Conservation (phyloP, 768 basidiomycete genomes). For the Porpolomopsis calyptriformis region DNA sequence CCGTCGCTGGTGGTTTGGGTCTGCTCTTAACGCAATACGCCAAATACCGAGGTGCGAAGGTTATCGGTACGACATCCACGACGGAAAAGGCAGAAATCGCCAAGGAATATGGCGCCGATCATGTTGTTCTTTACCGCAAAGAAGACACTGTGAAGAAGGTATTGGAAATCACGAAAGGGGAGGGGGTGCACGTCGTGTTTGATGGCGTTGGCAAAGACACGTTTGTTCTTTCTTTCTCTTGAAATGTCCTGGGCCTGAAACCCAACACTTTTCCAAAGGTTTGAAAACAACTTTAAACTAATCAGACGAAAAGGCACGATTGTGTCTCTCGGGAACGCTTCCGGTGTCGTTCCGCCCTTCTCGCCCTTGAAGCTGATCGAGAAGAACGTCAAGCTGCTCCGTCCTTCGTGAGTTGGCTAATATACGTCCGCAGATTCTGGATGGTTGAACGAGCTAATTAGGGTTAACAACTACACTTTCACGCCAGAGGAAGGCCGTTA, state of each 20-base stretch:
- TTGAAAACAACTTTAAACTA: conserved; percentile 72
- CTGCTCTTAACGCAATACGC: conserved; percentile 59
- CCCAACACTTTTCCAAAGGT: conserved; percentile 28
- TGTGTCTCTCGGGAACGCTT: conserved; percentile 87
- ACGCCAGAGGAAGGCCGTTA: conserved; percentile 62
- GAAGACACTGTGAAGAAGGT: conserved; percentile 70
- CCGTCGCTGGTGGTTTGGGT: conserved; percentile 85
- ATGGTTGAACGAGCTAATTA: conserved; percentile 26
- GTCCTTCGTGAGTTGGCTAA: conserved; percentile 51
- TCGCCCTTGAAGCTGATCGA: conserved; percentile 58
- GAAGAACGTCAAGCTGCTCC: conserved; percentile 73
- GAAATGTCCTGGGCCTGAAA: neutral
- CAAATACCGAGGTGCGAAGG: conserved; percentile 66
- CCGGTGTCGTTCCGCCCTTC: conserved; percentile 72
- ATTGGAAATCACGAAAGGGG: conserved; percentile 62
- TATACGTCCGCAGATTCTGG: neutral
- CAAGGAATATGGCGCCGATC: conserved; percentile 67
- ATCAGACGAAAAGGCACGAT: conserved; percentile 82
- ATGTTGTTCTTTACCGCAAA: conserved; percentile 73
- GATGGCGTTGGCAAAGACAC: conserved; percentile 98
- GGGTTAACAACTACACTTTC: conserved; percentile 59
- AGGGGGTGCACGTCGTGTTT: conserved; percentile 78
- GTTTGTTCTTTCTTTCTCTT: conserved; percentile 31
- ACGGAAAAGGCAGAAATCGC: conserved; percentile 75
- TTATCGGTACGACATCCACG: conserved; percentile 90